Conservation (phyloP, 2,329 filamentous ascomycete genomes). For the Aspergillus novoparasiticus region DNA sequence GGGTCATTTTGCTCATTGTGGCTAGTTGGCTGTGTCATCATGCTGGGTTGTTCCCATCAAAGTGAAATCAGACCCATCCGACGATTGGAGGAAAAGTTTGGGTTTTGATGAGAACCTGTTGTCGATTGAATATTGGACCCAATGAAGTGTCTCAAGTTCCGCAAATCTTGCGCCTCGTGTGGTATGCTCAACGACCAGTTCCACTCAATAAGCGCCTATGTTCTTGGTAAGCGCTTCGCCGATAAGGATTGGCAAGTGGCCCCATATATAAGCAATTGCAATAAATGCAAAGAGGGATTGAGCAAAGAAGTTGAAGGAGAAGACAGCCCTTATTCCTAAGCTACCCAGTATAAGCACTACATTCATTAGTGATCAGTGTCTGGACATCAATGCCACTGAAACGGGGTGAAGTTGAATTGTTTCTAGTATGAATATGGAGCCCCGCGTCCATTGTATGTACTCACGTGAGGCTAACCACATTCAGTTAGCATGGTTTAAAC, state of each 20-base stretch:
- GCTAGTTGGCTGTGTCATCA: conserved; percentile 28
- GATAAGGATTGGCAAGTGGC: conserved; percentile 15
- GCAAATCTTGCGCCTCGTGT: conserved; percentile 14
- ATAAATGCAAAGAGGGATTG: neutral
- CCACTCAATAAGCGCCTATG: conserved; percentile 38
- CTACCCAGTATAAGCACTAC: neutral
- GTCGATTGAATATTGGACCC: conserved; percentile 25
- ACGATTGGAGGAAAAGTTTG: conserved; percentile 28
- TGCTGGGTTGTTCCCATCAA: conserved; percentile 31
- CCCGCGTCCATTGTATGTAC: conserved; percentile 7
- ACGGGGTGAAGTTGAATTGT: neutral
- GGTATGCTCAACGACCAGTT: conserved; percentile 24
- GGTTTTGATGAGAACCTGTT: conserved; percentile 15
- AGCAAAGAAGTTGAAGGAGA: neutral
- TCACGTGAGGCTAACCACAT: conserved; percentile 1
- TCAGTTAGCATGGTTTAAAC: conserved; percentile 2
- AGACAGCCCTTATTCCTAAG: neutral
- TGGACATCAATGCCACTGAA: neutral
- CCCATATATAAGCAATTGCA: neutral
- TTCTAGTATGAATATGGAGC: conserved; percentile 1
- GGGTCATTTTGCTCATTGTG: conserved; percentile 19
- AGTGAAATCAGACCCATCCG: conserved; percentile 21
- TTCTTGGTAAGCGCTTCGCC: conserved; percentile 35
- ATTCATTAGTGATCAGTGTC: neutral
- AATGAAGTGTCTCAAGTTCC: conserved; percentile 26